Conservation (phyloP, 2,329 filamentous ascomycete species). For the Fusarium marasasianum region DNA sequence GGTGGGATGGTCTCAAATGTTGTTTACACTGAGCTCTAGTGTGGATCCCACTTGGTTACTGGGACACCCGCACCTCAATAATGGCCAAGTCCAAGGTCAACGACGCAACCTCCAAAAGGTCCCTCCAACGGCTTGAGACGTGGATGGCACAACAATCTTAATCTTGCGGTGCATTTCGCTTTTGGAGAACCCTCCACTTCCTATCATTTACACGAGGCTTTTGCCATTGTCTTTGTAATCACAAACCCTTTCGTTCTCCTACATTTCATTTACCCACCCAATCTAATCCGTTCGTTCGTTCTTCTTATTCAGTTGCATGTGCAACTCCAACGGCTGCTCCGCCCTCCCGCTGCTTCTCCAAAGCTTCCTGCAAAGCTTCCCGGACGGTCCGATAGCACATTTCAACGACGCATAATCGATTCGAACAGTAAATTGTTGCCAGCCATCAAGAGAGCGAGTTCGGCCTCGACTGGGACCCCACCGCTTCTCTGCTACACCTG, state of each 20-base stretch:
- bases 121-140: constrained; percentile 23
- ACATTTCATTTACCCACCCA: not conserved
- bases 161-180: constrained; percentile 4
- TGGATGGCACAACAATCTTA: constrained; percentile 30
- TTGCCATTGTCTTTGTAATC: constrained; percentile 7
- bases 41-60: constrained; percentile 39
- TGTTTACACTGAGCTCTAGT: constrained; percentile 38
- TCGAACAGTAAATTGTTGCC: not conserved
- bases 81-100: constrained; percentile 3
- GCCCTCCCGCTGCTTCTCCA: constrained; percentile 10
- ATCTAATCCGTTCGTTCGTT: not conserved
- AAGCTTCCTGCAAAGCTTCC: constrained; percentile 23
- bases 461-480: constrained; percentile 1
- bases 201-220: not conserved
- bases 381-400: constrained; percentile 10
- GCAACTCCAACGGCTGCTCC: constrained; percentile 32
- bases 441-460: constrained; percentile 6
- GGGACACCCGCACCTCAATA: constrained; percentile 34
- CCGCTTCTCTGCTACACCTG: constrained; percentile 23
- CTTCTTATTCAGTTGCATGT: constrained; percentile 22
- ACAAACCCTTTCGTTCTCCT: not conserved
- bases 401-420: not conserved
- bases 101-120: constrained; percentile 33
- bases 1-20: constrained; percentile 27
- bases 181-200: constrained; percentile 13